Conservation (phyloP, 495 filamentous ascomycete species). For the Opeltia flavorubescens region DNA sequence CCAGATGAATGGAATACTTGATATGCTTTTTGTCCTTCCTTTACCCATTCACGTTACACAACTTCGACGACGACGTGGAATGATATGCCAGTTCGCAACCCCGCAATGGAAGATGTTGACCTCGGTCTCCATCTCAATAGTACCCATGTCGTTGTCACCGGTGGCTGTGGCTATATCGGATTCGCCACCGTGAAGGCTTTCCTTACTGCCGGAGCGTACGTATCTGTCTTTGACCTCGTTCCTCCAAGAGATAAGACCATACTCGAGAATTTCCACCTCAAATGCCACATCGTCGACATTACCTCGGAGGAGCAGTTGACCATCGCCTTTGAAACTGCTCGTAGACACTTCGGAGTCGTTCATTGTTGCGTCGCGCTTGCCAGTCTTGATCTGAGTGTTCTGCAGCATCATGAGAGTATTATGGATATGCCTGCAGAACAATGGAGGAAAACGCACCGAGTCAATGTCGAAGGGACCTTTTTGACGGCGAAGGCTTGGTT, state of each 20-base stretch:
- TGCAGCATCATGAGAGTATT: conserved; percentile 20
- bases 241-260: neutral
- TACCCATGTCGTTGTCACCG: conserved; percentile 18
- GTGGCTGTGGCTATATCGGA: conserved; percentile 22
- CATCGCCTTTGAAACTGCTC: conserved; percentile 18
- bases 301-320: conserved; percentile 16
- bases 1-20: too few relatives aligned
- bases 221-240: conserved; percentile 24
- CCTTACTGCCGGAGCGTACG: conserved; percentile 23
- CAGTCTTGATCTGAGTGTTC: conserved; percentile 23
- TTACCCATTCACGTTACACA: too few relatives aligned
- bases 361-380: conserved; percentile 28
- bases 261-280: neutral
- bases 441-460: conserved; percentile 22
- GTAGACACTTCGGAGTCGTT: conserved; percentile 18
- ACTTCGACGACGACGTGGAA: too few relatives aligned
- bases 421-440: conserved; percentile 23
- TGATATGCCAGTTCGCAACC: too few relatives aligned
- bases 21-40: too few relatives aligned
- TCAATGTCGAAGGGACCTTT: conserved; percentile 30
- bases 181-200: conserved; percentile 22
- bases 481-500: conserved; percentile 23
- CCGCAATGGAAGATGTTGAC: conserved; percentile 6
- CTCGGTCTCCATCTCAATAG: conserved; percentile 20
- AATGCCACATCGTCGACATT: conserved; percentile 21